Conservation (phyloP, 805 yeast species). For the Saccharomycopsis malanga region DNA sequence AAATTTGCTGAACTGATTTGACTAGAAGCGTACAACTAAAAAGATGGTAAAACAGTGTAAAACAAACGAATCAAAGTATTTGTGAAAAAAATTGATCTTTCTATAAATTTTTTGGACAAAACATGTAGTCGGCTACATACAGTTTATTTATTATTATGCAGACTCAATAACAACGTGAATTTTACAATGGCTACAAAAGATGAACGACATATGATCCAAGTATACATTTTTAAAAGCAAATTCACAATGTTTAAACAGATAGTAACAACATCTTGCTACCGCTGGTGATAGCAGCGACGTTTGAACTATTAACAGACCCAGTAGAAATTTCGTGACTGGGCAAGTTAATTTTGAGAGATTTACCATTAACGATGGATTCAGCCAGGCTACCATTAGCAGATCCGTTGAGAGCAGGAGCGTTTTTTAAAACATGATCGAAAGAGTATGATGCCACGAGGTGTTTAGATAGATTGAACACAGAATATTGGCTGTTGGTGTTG, state of each 20-base stretch:
- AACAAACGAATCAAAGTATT: too few relatives aligned
- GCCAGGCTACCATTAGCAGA: neutral
- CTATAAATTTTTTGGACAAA: too few relatives aligned
- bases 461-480: neutral
- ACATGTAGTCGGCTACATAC: too few relatives aligned
- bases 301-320: neutral
- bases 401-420: neutral
- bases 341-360: constrained; percentile 1
- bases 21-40: too few relatives aligned
- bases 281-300: constrained; percentile 3
- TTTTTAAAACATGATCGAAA: constrained; percentile 3
- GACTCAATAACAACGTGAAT: too few relatives aligned
- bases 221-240: too few relatives aligned
- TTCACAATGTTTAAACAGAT: neutral
- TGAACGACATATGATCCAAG: too few relatives aligned
- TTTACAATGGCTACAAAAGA: too few relatives aligned
- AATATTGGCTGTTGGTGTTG: neutral
- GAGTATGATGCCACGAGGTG: neutral
- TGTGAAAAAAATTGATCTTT: too few relatives aligned
- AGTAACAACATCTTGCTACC: constrained; percentile 8
- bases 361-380: neutral
- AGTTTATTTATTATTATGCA: too few relatives aligned
- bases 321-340: constrained; percentile 7
- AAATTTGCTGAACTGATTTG: too few relatives aligned
- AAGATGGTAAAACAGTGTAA: too few relatives aligned